Evolutionary conservation across 1,284 basidiomycete genomes (phyloP), one percentile per base, ranked within the genome.

Genomic region (Exobasidium cylindrosporum): DNA sequence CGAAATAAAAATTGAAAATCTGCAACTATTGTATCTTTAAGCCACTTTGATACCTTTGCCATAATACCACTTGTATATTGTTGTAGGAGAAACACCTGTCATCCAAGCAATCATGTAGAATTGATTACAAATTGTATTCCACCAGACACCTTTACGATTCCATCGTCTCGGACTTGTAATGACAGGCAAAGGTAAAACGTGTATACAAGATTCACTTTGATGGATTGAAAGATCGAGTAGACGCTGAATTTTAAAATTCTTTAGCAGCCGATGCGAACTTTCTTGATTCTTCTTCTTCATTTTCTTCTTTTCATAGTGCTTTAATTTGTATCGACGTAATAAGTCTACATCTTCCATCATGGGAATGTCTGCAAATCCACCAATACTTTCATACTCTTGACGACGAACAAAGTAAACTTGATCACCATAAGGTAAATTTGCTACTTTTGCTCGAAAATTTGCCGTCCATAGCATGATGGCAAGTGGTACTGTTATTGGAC

Each of bases 111-210:
- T 7, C 47, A 50, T 50, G 29, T 50, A 50, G 24, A 50, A 24
- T 50, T 50, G 47, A 31, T 50, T 50, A 21, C 23, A 31, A 31
- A 50, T 24, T 31, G 47, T 50, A 31, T 50, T 50, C 23, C 47
- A 31, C 47, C 47, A 50, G 24, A 50, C 47, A 50, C 47, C 47
- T 21, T 50, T 50, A 14, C 29, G 23, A 7, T 10, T 23, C 47
- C 47, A 50, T 50, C 47, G 47, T 31, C 47, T 24, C 24, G 47
- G 47, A 31, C 47, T 50, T 50, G 47, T 50, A 31, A 23, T 50
- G 47, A 50, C 47, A 10, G 7, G 10, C 24, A 50, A 10, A 23
- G 23, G 23, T 24, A 50, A 21, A 21, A 50, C 21, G 35, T 40
- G 35, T 10, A 40, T 17, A 17, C 35, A 40, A 17, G 35, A 10